Conservation (phyloP, 2,329 filamentous ascomycete genomes). For the Bipolaris gigantea region DNA sequence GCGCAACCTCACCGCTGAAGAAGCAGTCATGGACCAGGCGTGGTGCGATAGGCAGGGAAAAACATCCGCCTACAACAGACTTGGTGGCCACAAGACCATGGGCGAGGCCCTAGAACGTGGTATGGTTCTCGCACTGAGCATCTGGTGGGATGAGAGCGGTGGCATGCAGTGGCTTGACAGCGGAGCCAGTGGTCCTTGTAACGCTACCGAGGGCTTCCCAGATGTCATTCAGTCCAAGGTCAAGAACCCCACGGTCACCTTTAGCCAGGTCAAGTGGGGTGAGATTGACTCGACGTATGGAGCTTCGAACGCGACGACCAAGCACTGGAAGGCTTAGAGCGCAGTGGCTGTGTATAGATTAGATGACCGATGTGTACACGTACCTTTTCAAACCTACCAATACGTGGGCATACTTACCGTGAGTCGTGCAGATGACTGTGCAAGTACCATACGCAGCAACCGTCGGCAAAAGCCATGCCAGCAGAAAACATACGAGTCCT, state of each 20-base stretch:
- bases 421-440: too few species aligned
- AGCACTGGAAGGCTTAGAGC: background rate
- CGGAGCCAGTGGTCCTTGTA: conserved; percentile 57
- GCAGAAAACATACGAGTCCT: too few species aligned
- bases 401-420: too few species aligned
- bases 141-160: conserved; percentile 58
- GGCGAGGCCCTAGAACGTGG: conserved; percentile 52
- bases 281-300: conserved; percentile 61
- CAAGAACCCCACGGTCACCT: conserved; percentile 56
- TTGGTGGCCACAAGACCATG: conserved; percentile 52
- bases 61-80: conserved; percentile 23
- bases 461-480: too few species aligned
- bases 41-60: conserved; percentile 22
- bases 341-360: background rate
- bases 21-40: conserved; percentile 28
- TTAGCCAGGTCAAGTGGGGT: conserved; percentile 61
- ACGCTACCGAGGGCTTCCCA: conserved; percentile 57
- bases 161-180: conserved; percentile 63
- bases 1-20: conserved; percentile 21
- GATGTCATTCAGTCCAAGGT: conserved; percentile 51
- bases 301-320: background rate
- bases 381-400: too few species aligned
- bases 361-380: background rate
- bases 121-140: conserved; percentile 58
- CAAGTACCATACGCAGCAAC: too few species aligned